These are phyloP conservation scores for Russula vinacea DNA, from an alignment of 768 basidiomycete genomes.

Conservation along the genomic window DNA sequence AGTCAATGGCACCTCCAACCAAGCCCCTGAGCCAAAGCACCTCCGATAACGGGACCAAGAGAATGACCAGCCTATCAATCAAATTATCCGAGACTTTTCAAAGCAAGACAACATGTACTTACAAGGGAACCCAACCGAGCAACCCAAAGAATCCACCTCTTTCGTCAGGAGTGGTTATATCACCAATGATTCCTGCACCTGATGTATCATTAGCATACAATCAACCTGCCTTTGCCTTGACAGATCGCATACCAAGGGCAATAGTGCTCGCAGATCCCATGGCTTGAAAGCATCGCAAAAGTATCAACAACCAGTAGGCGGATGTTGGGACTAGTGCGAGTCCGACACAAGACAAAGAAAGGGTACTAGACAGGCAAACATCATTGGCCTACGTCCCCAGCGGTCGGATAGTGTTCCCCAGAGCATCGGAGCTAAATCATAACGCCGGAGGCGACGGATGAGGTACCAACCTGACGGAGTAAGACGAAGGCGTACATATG, in stretches of 20 bases:
- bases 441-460: neutral
- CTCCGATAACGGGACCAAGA: conserved; percentile 51
- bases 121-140: conserved; percentile 66
- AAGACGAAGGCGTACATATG: conserved; percentile 43
- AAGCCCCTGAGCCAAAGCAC: conserved; percentile 35
- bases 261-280: conserved; percentile 77
- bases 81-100: neutral
- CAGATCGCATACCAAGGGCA: conserved; percentile 51
- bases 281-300: conserved; percentile 78
- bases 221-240: too few relatives aligned
- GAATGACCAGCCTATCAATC: conserved; percentile 35
- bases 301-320: conserved; percentile 74
- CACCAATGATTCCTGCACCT: conserved; percentile 76
- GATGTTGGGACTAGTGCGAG: conserved; percentile 52
- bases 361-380: conserved; percentile 61
- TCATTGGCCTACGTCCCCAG: conserved; percentile 60
- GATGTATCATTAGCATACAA: neutral
- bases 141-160: conserved; percentile 72
- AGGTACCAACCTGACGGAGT: neutral
- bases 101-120: conserved; percentile 28
- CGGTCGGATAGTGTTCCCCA: conserved; percentile 72
- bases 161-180: conserved; percentile 70
- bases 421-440: conserved; percentile 42
- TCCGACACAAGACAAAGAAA: conserved; percentile 65
- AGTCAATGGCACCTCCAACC: conserved; percentile 35